These are phyloP conservation scores for Neolentinus lepideus DNA, from an alignment of 1,284 basidiomycete genomes.

Conservation along the genomic window DNA sequence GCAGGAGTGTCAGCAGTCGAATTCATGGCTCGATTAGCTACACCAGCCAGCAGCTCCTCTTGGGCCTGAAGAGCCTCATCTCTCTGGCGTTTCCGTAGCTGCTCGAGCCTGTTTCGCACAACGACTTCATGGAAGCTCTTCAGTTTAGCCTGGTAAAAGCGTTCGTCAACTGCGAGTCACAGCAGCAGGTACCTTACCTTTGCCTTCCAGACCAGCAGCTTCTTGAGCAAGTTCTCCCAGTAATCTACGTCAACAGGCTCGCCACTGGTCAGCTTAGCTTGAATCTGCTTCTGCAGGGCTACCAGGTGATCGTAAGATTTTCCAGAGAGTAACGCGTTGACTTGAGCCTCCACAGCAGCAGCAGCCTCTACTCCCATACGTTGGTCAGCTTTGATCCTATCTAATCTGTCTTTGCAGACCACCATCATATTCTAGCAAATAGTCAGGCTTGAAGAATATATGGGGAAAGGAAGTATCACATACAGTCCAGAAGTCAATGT, in stretches of 20 bases:
- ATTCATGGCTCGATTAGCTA: conserved; percentile 48
- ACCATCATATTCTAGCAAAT: conserved; percentile 84
- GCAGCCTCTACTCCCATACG: conserved; percentile 59
- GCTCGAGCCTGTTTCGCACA: conserved; percentile 91
- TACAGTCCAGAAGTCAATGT: conserved; percentile 97
- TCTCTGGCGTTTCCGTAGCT: conserved; percentile 90
- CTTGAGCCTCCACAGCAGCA: conserved; percentile 76
- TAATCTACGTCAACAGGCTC: conserved; percentile 97
- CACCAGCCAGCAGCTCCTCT: conserved; percentile 82
- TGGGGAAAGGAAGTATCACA: conserved; percentile 21
- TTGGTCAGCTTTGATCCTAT: conserved; percentile 57
- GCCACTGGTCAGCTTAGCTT: conserved; percentile 82
- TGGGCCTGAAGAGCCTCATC: conserved; percentile 92
- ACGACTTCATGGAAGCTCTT: conserved; percentile 93
- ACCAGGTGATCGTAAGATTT: conserved; percentile 83
- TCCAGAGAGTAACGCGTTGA: conserved; percentile 65
- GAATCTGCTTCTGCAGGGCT: conserved; percentile 80
- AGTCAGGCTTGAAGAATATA: conserved; percentile 4
- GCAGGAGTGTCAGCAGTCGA: conserved; percentile 26
- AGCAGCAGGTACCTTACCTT: conserved; percentile 45
- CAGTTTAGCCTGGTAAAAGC: conserved; percentile 69
- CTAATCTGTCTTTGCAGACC: conserved; percentile 90
- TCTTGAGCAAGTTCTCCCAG: conserved; percentile 91
- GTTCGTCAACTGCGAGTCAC: not conserved
- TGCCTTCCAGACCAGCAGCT: conserved; percentile 97